Evolutionary conservation across 176 grass and related monocot species (phyloP).

Genomic region (Dendrocalamus sinicus): DNA sequence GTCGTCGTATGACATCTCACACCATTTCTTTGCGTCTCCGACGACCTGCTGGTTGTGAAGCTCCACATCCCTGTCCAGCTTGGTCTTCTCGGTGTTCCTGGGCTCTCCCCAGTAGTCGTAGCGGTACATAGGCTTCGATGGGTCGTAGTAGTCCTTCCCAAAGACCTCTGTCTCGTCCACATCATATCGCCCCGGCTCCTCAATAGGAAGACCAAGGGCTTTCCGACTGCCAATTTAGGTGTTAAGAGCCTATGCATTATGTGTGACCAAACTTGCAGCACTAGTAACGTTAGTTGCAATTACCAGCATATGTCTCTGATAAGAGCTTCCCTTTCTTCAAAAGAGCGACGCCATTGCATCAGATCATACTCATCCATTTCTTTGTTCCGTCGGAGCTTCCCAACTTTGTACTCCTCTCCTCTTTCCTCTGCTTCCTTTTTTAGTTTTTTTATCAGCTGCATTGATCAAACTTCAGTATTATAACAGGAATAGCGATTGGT

Average conservation of each 20-base stretch:
- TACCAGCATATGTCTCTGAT: conserved; percentile 95
- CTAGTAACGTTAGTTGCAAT: conserved; percentile 11
- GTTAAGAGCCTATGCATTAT: not conserved
- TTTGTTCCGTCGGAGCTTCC: conserved; percentile 61
- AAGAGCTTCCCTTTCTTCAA: conserved; percentile 85
- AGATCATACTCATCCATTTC: conserved; percentile 97
- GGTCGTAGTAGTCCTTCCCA: conserved; percentile 72
- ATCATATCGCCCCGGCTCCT: conserved; percentile 78
- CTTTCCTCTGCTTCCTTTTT: conserved; percentile 70
- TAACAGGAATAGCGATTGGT: not conserved
- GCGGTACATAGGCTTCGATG: conserved; percentile 69
- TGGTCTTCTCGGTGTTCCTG: conserved; percentile 65
- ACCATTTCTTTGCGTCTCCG: conserved; percentile 76
- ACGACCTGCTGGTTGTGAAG: conserved; percentile 60
- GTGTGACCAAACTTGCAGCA: not conserved
- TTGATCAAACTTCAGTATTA: conserved; percentile 31
- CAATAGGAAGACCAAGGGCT: conserved; percentile 72
- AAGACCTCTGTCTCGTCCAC: conserved; percentile 74
- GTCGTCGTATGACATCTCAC: conserved; percentile 70
- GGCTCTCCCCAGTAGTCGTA: conserved; percentile 76
- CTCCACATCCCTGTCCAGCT: conserved; percentile 57
- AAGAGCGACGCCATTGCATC: conserved; percentile 81
- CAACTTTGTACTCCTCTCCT: conserved; percentile 74
- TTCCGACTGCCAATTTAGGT: conserved; percentile 58
- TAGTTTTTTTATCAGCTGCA: conserved; percentile 68